These are phyloP conservation scores for Pezicula neosporulosa DNA, from an alignment of 2,329 filamentous ascomycete species.

Conservation along the genomic window DNA sequence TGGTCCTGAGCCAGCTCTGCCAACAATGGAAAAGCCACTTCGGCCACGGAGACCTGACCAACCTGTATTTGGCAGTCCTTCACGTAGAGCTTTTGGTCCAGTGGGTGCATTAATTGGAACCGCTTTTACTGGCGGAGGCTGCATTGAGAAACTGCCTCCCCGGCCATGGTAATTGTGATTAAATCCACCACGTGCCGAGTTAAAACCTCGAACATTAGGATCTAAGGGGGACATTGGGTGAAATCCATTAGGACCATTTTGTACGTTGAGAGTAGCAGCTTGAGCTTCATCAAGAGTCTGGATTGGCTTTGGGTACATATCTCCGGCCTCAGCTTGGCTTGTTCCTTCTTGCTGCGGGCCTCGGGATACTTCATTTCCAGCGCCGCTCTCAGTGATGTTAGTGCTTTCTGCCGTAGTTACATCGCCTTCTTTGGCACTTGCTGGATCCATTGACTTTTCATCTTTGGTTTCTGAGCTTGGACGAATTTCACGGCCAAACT, in stretches of 20 bases:
- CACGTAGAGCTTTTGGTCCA: conserved; percentile 91
- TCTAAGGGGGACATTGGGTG: conserved; percentile 70
- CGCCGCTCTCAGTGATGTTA: conserved; percentile 5
- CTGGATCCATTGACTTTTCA: conserved; percentile 8
- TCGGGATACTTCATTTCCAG: conserved; percentile 10
- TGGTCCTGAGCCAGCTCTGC: conserved; percentile 23
- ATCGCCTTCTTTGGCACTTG: conserved; percentile 1
- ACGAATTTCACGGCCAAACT: conserved; percentile 32
- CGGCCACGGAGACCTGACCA: conserved; percentile 55
- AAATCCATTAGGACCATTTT: conserved; percentile 75
- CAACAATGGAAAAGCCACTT: conserved; percentile 31
- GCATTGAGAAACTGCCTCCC: conserved; percentile 34
- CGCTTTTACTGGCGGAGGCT: conserved; percentile 26
- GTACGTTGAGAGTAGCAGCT: conserved; percentile 59
- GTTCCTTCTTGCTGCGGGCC: conserved; percentile 9
- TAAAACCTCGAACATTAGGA: conserved; percentile 39
- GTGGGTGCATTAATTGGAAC: conserved; percentile 73
- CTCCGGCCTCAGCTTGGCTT: conserved; percentile 7
- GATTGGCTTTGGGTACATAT: conserved; percentile 22
- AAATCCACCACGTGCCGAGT: conserved; percentile 32
- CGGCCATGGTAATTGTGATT: conserved; percentile 30
- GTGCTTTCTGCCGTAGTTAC: background rate
- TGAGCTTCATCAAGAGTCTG: conserved; percentile 27
- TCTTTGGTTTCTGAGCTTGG: conserved; percentile 18
- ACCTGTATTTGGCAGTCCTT: conserved; percentile 80